Evolutionary conservation across 2,329 filamentous ascomycete genomes (phyloP), one percentile per base, ranked within the genome.

Genomic region (Plenodomus lindquistii): DNA sequence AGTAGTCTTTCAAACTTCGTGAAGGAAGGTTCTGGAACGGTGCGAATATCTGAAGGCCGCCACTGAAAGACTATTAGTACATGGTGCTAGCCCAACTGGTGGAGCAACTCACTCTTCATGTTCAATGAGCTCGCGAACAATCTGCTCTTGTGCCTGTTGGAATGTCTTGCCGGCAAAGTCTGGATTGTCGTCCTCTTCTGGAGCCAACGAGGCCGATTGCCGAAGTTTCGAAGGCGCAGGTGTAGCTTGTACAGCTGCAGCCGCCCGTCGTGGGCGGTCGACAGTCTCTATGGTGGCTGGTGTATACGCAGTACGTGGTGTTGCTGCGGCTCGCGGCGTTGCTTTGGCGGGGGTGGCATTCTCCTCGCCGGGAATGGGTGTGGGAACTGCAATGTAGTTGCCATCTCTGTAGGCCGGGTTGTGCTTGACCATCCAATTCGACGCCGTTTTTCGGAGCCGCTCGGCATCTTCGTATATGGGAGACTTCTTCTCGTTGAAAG

Each of bases 71-170:
- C 20, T 37, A 39, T 60, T 52, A 60, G 53, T 39, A 29, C 11
- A 8, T 31, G 15, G 15, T 27, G 9, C n/a, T 36, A n/a, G n/a
- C 4, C 0, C n/a, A 34, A n/a, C 3, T 13, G 11, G 19, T 24
- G 21, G 7, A 13, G 9, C 18, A 8, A 52, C 67, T 38, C 46
- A 66, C 63, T 62, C 67, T 51, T 91, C 86, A 40, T 88, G 81
- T 6, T 75, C 69, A 11, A 93, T 79, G 52, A 93, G 72, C 60
- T 93, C 89, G 45, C 87, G 83, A 3, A 96, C 77, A 47, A 96
- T 84, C 75, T 91, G 90, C 60, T 95, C 89, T 67, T 96, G 91
- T 0, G 91, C 91, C 65, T 91, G 81, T 67, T 95, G 89, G 66
- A 96, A 93, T 9, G 70, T 86, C 41, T 92, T 83, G 4, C 87